Base-by-base conservation (phyloP, 208 protist species). In the Balamuthia mandrillaris region DNA sequence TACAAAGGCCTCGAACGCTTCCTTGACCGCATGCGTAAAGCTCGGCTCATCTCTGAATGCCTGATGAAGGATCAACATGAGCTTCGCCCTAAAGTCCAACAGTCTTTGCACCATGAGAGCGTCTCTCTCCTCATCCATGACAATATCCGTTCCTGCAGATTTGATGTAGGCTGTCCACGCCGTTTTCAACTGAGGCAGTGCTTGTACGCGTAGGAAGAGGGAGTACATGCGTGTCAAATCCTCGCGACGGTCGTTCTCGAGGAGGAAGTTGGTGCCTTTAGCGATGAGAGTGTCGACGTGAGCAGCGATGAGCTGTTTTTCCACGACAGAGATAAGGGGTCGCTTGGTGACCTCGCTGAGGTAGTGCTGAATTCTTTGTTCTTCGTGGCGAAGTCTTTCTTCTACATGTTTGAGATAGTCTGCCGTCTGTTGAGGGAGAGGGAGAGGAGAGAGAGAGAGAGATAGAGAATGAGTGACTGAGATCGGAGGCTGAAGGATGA, bases 1-100 rank as follows among this genome's bases (percentile, higher is more conserved):
- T 31, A 99, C 87, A 51, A 96, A 95, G 2, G 89, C 70, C 70
- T 95, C 93, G 49, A 98, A 95, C 18, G 94, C 92, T 61, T 97
- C 96, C 84, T 95, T 91, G 6, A 97, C 84, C 5, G 92, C 87
- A 63, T 96, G 87, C 0, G 27, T 41, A 5, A 95, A 87, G 4
- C 78, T 21, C 14, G 91, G 85, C 54, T 91, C 91, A 41, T 54
- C 60, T 12, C 29, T 21, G 42, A 91, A 93, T 33, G 88, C 54
- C 35, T 54, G 10, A 4, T 41, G 45, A 3, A 87, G 21, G 27
- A 91, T 92, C 12, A 12, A 45, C n/a, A 90, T 86, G 21, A 89
- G 44, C 60, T 56, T 77, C 31, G 49, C 60, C 77, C 88, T 95
- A 58, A 98, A 89, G 1, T 88, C 83, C 1, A 98, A 91, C 68